Base-by-base conservation (phyloP, 202 grass and related monocot species). In the Musa balbisiana region DNA sequence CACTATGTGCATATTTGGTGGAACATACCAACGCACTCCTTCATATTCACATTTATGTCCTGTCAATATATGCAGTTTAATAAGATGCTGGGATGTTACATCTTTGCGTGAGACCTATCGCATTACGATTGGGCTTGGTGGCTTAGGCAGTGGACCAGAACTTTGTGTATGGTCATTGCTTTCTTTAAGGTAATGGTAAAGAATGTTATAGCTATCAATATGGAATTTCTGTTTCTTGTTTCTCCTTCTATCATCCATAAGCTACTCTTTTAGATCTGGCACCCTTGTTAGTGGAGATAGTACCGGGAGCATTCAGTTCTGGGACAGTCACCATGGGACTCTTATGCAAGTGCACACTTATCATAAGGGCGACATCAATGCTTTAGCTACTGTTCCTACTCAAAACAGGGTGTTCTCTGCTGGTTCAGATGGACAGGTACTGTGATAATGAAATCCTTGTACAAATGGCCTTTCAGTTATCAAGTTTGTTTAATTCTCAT, bases 271-370 rank as follows among this genome's bases (percentile, higher is more conserved):
- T 73, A 99, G 95, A 85, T 99, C 86, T 78, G 95, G 89, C 60
- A 94, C 91, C 16, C 89, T 99, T 87, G 85, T 99, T 70, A 99
- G 95, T 74, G 95, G 91, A 70, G 95, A 99, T 77, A 99, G 95
- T 82, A 87, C 83, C 51, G 95, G 95, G 76, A 92, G 87, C 3
- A 83, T 90, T 33, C 95, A 99, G 73, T 99, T 99, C 86, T 99
- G 95, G 95, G 95, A 99, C 81, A 83, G 87, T 70, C 69, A 2
- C 79, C 83, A 92, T 86, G 95, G 95, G 55, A 99, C 95, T 81
- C 95, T 99, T 86, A 16, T 99, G 66, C 91, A 94, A 90, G 85
- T 85, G 69, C 87, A 92, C 64, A 80, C 86, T 54, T 73, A 92
- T 72, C 95, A 99, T 83, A 88, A 90, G 51, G 95, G 88, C 12